Evolutionary conservation across 2,329 filamentous ascomycete species (phyloP).

Genomic region (Acephala macrosclerotiorum): DNA sequence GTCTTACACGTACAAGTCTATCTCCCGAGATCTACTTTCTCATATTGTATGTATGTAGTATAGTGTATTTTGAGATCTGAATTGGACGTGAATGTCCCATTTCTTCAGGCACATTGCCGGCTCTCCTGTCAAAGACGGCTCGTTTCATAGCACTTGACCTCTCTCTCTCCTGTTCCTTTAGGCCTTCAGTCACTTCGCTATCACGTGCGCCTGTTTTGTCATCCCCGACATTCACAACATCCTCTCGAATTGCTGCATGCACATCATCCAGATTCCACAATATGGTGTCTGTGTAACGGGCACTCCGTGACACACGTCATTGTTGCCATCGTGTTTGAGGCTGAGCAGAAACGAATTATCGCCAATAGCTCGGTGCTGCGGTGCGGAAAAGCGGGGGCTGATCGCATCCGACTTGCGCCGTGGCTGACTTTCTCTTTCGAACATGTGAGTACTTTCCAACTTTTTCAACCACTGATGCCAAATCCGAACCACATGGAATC

Average conservation of each 20-base stretch:
- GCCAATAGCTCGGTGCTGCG: neutral
- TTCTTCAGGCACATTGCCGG: neutral
- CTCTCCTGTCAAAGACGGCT: neutral
- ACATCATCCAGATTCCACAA: neutral
- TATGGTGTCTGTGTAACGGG: neutral
- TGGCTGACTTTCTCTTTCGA: neutral
- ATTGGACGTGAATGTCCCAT: neutral
- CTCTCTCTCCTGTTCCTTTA: too few relatives aligned
- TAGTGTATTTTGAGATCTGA: neutral
- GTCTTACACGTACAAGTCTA: neutral
- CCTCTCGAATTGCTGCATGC: neutral
- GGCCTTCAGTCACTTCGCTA: neutral
- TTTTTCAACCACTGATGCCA: conserved; percentile 30
- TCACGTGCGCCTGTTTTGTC: neutral
- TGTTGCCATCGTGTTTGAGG: neutral
- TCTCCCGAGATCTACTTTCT: neutral
- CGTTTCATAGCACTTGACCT: neutral
- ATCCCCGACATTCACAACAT: neutral
- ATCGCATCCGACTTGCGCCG: neutral
- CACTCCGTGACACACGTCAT: neutral
- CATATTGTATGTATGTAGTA: neutral
- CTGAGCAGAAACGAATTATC: neutral
- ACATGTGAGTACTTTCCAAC: neutral
- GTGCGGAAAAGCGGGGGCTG: neutral
- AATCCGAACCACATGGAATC: conserved; percentile 55